Conservation (phyloP, 345 rosid species). For the Arabis alpina region DNA sequence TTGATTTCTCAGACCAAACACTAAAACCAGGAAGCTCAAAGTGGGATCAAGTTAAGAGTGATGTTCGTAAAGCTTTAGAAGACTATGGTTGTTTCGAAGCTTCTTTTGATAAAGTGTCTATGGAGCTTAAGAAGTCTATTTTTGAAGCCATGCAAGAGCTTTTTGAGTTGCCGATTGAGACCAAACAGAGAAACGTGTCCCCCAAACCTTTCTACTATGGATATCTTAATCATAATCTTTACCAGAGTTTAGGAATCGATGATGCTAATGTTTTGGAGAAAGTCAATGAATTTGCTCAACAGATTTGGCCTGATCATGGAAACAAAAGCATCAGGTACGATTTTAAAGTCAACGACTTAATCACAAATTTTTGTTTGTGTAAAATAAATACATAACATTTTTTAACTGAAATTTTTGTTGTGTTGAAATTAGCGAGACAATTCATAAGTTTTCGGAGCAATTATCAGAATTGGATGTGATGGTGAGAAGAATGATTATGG, state of each 20-base stretch:
- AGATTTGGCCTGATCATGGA: constrained; percentile 30
- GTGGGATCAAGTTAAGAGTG: constrained; percentile 31
- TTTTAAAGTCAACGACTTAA: neutral
- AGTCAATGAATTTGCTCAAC: constrained; percentile 34
- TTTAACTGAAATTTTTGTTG: too few species aligned
- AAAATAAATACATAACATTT: neutral
- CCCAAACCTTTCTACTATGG: constrained; percentile 31
- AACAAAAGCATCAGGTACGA: constrained; percentile 35
- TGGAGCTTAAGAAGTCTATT: constrained; percentile 33
- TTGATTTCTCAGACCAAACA: constrained; percentile 25
- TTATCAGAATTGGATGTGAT: constrained; percentile 48
- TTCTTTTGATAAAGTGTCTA: constrained; percentile 24
- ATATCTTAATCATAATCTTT: constrained; percentile 26
- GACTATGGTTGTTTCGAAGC: constrained; percentile 41
- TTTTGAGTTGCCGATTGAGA: constrained; percentile 33
- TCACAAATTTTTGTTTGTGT: neutral
- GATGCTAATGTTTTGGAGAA: constrained; percentile 24
- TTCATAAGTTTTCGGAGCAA: constrained; percentile 29
- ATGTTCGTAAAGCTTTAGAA: constrained; percentile 42
- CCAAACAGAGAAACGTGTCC: constrained; percentile 34
- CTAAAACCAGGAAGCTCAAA: constrained; percentile 41
- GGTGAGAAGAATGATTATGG: constrained; percentile 63
- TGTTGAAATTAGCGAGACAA: constrained; percentile 37
- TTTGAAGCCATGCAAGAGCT: constrained; percentile 31
- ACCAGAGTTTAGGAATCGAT: constrained; percentile 37